Conservation (phyloP, 1,284 basidiomycete species). For the Cutaneotrichosporon daszewskae region DNA sequence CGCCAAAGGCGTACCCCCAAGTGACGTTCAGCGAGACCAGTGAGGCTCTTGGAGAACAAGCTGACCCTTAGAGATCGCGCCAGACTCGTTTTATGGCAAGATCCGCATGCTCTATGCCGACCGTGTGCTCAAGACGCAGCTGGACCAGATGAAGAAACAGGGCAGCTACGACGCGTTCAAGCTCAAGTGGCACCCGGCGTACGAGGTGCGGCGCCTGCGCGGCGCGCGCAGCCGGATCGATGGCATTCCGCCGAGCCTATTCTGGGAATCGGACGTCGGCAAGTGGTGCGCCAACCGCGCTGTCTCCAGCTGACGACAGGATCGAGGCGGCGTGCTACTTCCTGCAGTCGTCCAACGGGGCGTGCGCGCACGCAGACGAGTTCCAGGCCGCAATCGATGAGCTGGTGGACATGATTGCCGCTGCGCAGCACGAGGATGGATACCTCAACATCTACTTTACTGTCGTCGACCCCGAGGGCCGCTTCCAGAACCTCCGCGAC, state of each 20-base stretch:
- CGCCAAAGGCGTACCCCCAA: not conserved
- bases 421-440: slow-evolving; percentile 28
- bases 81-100: slow-evolving; percentile 30
- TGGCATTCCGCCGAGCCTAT: slow-evolving; percentile 28
- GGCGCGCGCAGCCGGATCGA: slow-evolving; percentile 20
- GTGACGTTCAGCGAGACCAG: not conserved
- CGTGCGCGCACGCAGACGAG: slow-evolving; percentile 12
- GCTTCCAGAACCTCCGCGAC: slow-evolving; percentile 32
- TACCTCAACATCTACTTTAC: slow-evolving; percentile 35
- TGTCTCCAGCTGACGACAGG: slow-evolving; percentile 17
- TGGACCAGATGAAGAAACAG: slow-evolving; percentile 31
- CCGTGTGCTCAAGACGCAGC: slow-evolving; percentile 33
- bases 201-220: slow-evolving; percentile 23
- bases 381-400: slow-evolving; percentile 23
- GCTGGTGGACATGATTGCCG: slow-evolving; percentile 30
- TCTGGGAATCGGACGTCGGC: slow-evolving; percentile 35
- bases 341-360: slow-evolving; percentile 19
- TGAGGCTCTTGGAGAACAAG: not conserved
- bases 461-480: slow-evolving; percentile 27
- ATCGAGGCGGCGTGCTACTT: slow-evolving; percentile 35
- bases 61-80: not conserved
- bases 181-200: slow-evolving; percentile 28
- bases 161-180: slow-evolving; percentile 36
- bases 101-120: slow-evolving; percentile 24
- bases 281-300: slow-evolving; percentile 22